These are phyloP conservation scores for Amesomyces nigricolor DNA, from an alignment of 2,329 filamentous ascomycete genomes.

Conservation along the genomic window DNA sequence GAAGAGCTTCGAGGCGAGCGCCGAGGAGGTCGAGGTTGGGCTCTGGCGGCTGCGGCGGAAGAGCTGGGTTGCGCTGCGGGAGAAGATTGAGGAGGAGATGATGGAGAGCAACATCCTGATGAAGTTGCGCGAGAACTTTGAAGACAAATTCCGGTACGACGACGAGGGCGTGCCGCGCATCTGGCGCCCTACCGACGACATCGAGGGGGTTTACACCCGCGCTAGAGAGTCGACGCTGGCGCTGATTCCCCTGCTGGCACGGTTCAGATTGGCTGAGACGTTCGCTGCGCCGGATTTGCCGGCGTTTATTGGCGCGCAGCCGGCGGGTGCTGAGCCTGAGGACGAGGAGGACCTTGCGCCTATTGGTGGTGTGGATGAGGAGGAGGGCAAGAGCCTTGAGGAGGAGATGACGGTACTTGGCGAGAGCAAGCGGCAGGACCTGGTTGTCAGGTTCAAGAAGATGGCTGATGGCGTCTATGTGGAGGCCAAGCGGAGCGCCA, in stretches of 20 bases:
- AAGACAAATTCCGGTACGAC: constrained; percentile 98
- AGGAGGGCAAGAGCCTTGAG: constrained; percentile 88
- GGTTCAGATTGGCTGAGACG: constrained; percentile 72
- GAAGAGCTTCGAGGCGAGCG: constrained; percentile 86
- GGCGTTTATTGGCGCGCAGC: constrained; percentile 74
- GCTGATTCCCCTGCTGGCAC: constrained; percentile 81
- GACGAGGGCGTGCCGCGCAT: constrained; percentile 90
- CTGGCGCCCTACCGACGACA: constrained; percentile 95
- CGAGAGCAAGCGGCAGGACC: constrained; percentile 83
- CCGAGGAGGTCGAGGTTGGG: constrained; percentile 86
- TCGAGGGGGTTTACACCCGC: constrained; percentile 89
- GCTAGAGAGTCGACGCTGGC: constrained; percentile 88
- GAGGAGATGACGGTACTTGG: constrained; percentile 95
- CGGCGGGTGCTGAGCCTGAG: constrained; percentile 65
- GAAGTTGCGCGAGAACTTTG: constrained; percentile 96
- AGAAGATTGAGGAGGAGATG: constrained; percentile 93
- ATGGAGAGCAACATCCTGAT: constrained; percentile 95
- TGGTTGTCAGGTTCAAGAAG: constrained; percentile 95
- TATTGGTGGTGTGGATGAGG: constrained; percentile 90
- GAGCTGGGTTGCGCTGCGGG: constrained; percentile 84
- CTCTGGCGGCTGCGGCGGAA: constrained; percentile 90
- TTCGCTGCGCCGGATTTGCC: constrained; percentile 75
- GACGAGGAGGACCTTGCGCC: constrained; percentile 87
- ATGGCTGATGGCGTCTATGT: constrained; percentile 96
- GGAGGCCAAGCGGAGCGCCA: constrained; percentile 93